Base-by-base conservation (phyloP, 78 protist species). In the Dictyostelium firmibasis region DNA sequence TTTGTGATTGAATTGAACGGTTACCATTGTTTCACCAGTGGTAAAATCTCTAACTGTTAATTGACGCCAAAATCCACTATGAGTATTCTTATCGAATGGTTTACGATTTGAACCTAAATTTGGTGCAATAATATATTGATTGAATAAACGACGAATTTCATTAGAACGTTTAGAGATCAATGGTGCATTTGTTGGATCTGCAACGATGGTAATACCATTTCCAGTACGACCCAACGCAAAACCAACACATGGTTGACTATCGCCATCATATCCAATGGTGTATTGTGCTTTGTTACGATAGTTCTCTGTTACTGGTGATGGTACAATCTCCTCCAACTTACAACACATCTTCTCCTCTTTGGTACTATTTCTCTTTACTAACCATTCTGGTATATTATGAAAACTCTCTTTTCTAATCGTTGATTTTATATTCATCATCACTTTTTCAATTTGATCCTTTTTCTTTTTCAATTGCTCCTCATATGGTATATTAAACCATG, bases 51-150 rank as follows among this genome's bases (percentile, higher is more conserved):
- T 82, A 16, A 94, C 92, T 6, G 67, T 84, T 16, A 94, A 13
- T 82, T 94, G 92, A 31, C 97, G 85, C 97, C 97, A 94, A 41
- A 94, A 94, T 13, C 97, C 97, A 72, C 70, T 50, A 36, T 94
- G 97, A 1, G 44, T 53, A n/a, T 10, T 35, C 62, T 94, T 94
- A 47, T 94, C 93, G 78, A 36, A 94, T 44, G 91, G 89, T 16
- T 36, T n/a, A 33, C 83, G 88, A 31, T 31, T 14, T 50, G 60
- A 69, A 2, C 67, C 31, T 13, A 31, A 3, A 10, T 23, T 25
- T 64, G 75, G 75, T 27, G 5, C 33, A 1, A 31, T 25, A 10
- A 93, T 41, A 13, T 86, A 93, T 2, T 53, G 43, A 11, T 93
- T 67, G 25, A 86, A 74, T 31, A 38, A 62, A 27, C 14, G 4